phyloP scores from a whole-genome alignment of 257 asterid genomes.

The Ophiorrhiza pumila region DNA sequence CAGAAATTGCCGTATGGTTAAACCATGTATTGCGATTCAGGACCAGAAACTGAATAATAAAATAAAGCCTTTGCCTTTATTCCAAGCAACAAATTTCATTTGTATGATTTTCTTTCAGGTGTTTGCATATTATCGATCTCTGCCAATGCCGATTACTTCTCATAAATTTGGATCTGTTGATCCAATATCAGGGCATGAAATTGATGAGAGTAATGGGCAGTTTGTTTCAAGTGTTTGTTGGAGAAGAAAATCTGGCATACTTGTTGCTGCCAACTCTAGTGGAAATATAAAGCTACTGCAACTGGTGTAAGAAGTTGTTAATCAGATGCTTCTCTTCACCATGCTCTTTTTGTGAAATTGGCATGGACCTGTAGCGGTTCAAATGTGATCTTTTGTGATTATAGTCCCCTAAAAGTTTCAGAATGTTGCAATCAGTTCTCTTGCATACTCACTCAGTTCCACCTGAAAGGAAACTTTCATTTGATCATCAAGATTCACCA shows the following conservation, averaged over 20 bases:
- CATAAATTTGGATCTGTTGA: slow-evolving; percentile 45
- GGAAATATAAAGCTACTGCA: slow-evolving; percentile 44
- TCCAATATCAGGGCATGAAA: slow-evolving; percentile 36
- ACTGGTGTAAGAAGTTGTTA: slow-evolving; percentile 26
- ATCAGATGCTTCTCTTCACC: too few species aligned
- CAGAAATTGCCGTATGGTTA: too few species aligned
- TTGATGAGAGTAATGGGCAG: slow-evolving; percentile 28
- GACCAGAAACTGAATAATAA: neutral
- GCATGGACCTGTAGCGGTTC: slow-evolving; percentile 4
- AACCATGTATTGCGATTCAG: neutral
- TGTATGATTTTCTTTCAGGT: slow-evolving; percentile 41
- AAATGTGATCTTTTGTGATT: neutral
- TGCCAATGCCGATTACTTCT: slow-evolving; percentile 58
- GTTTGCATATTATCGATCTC: slow-evolving; percentile 49
- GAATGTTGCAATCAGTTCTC: neutral
- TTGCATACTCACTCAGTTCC: neutral
- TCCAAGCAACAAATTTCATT: neutral
- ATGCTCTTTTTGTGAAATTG: neutral
- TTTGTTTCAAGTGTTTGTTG: slow-evolving; percentile 75
- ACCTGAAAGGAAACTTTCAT: neutral
- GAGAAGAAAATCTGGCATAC: slow-evolving; percentile 49
- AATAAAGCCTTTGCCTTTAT: neutral
- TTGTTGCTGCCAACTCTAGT: slow-evolving; percentile 57
- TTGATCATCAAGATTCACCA: neutral
- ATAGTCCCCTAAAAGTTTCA: neutral